A percentile compares a stretch with the other conserved stretches of the same genome.
phyloP scores from a whole-genome alignment of 176 grass and related monocot genomes.

The Chloris gayana region DNA sequence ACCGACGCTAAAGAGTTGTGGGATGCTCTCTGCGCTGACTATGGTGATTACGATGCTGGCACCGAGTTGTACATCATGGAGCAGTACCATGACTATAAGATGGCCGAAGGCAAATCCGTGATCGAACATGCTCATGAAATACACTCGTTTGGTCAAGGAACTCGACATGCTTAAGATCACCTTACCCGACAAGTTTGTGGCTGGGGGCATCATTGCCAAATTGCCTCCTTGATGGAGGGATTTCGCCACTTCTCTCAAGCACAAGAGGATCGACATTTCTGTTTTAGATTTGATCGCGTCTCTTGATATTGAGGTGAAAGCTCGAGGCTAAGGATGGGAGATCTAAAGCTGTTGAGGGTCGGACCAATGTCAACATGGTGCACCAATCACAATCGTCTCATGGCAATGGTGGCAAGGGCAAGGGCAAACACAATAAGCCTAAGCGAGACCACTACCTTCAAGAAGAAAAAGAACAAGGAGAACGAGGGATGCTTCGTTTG shows the following conservation, averaged over 20 bases:
- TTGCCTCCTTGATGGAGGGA: background rate
- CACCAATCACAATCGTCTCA: too few species aligned
- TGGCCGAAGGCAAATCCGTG: background rate
- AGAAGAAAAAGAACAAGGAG: background rate
- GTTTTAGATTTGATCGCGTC: background rate
- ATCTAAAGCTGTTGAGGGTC: too few species aligned
- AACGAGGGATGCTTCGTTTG: too few species aligned
- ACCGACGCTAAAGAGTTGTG: too few species aligned
- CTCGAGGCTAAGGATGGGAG: background rate
- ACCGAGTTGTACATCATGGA: too few species aligned
- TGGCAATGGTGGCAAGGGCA: background rate
- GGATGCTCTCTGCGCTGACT: too few species aligned
- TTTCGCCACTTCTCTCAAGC: background rate
- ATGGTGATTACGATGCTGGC: too few species aligned
- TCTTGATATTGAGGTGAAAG: background rate
- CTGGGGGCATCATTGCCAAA: background rate
- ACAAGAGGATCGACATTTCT: background rate
- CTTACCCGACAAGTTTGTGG: background rate
- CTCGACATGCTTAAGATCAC: background rate
- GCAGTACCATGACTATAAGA: background rate
- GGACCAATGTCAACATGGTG: too few species aligned
- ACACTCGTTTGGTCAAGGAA: background rate
- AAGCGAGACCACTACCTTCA: background rate
- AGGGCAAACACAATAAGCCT: background rate
- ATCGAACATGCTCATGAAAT: background rate